Percentiles rank a stretch among this genome's conserved stretches.
Evolutionary conservation across 192 early-diverging fungal genomes (phyloP).

Genomic region (Backusella tarrabulga): DNA sequence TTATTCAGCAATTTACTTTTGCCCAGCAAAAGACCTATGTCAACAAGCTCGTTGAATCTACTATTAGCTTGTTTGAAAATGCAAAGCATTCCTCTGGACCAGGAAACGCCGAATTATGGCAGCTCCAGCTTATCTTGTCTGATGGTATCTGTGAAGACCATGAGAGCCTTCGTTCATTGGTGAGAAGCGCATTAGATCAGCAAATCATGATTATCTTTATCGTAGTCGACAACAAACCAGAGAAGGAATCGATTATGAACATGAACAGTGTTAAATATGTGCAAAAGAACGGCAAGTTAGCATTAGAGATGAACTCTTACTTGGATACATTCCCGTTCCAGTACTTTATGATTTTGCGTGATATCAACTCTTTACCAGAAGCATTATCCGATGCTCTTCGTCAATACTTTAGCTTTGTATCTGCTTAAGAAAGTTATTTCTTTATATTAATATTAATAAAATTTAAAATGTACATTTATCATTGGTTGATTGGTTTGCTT

Average conservation of each 20-base stretch:
- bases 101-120: slow-evolving; percentile 83
- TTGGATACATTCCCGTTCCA: slow-evolving; percentile 98
- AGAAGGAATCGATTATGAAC: slow-evolving; percentile 84
- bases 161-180: slow-evolving; percentile 75
- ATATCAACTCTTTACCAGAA: slow-evolving; percentile 85
- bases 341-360: slow-evolving; percentile 90
- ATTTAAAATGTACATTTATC: background rate
- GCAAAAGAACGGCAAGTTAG: slow-evolving; percentile 56
- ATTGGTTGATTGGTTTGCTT: background rate
- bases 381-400: slow-evolving; percentile 91
- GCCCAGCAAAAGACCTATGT: slow-evolving; percentile 88
- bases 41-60: slow-evolving; percentile 81
- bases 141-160: slow-evolving; percentile 98
- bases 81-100: slow-evolving; percentile 52
- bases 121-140: slow-evolving; percentile 92
- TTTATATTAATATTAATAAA: background rate
- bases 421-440: slow-evolving; percentile 18
- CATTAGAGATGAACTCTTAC: slow-evolving; percentile 77
- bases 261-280: slow-evolving; percentile 88
- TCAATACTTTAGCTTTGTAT: slow-evolving; percentile 92
- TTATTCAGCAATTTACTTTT: slow-evolving; percentile 91
- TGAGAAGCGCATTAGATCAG: slow-evolving; percentile 78
- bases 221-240: slow-evolving; percentile 82
- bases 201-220: slow-evolving; percentile 97
- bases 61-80: slow-evolving; percentile 76